Evolutionary conservation across 2,329 filamentous ascomycete genomes (phyloP).

Genomic region (Lizonia empirigonia): DNA sequence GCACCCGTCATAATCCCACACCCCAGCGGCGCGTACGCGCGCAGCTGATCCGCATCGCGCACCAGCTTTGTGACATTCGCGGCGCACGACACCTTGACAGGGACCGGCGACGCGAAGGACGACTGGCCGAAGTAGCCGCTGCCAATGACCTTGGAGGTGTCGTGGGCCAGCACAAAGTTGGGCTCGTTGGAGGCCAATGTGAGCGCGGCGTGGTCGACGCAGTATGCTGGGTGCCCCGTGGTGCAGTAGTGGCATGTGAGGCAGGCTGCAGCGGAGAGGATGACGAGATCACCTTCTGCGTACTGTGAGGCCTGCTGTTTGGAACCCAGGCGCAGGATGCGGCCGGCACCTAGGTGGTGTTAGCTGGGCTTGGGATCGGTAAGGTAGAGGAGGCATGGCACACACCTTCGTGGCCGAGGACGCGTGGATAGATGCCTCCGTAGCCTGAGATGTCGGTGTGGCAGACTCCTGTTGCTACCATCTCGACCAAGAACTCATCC

Average conservation of each 20-base stretch:
- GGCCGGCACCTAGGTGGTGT: conserved; percentile 51
- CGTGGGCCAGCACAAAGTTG: conserved; percentile 49
- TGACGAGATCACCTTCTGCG: conserved; percentile 53
- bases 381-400: too few species aligned
- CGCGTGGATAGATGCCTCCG: conserved; percentile 49
- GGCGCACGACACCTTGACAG: conserved; percentile 50
- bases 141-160: conserved; percentile 30
- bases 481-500: conserved; percentile 60
- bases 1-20: conserved; percentile 56
- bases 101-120: conserved; percentile 50
- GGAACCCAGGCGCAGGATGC: conserved; percentile 54
- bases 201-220: conserved; percentile 47
- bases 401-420: conserved; percentile 60
- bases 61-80: conserved; percentile 53
- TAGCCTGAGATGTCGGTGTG: conserved; percentile 56
- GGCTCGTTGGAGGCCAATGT: conserved; percentile 43
- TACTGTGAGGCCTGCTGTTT: conserved; percentile 46
- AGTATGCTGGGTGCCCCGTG: conserved; percentile 55
- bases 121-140: conserved; percentile 58
- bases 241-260: conserved; percentile 55
- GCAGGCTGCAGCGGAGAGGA: conserved; percentile 57
- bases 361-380: not conserved
- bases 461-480: conserved; percentile 61
- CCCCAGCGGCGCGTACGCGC: conserved; percentile 52
- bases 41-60: conserved; percentile 47